Conservation (phyloP, 2,329 filamentous ascomycete species). For the Calonectria pseudoreteaudii region DNA sequence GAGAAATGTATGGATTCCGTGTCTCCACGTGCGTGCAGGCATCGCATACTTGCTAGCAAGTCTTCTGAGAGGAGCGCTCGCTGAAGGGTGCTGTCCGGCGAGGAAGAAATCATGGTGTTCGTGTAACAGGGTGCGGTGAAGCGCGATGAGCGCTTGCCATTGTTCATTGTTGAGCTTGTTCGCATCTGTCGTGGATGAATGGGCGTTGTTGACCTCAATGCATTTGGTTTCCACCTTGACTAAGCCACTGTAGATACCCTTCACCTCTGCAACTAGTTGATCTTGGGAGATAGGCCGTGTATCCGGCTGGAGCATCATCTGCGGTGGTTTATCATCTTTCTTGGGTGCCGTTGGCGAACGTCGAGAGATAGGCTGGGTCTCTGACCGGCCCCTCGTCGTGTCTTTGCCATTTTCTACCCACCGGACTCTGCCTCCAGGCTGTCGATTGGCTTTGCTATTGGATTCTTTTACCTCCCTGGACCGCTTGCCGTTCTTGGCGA, state of each 20-base stretch:
- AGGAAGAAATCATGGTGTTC: conserved; percentile 84
- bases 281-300: not conserved
- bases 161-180: conserved; percentile 72
- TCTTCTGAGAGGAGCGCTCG: conserved; percentile 67
- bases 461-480: too few species aligned
- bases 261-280: conserved; percentile 74
- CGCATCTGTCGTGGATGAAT: conserved; percentile 55
- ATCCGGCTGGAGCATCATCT: not conserved
- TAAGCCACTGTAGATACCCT: conserved; percentile 82
- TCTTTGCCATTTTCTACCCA: too few species aligned
- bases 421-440: too few species aligned
- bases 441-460: too few species aligned
- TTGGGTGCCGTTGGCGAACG: too few species aligned
- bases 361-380: too few species aligned
- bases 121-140: conserved; percentile 56
- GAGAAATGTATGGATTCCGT: conserved; percentile 86
- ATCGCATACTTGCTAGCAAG: conserved; percentile 86
- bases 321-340: not conserved
- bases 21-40: conserved; percentile 92
- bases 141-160: conserved; percentile 82
- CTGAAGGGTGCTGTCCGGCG: conserved; percentile 43
- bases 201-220: conserved; percentile 64
- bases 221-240: conserved; percentile 89
- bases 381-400: too few species aligned
- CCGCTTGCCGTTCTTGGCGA: too few species aligned